Conservation (phyloP, 2,329 filamentous ascomycete genomes). For the Uncinocarpus reesii region DNA sequence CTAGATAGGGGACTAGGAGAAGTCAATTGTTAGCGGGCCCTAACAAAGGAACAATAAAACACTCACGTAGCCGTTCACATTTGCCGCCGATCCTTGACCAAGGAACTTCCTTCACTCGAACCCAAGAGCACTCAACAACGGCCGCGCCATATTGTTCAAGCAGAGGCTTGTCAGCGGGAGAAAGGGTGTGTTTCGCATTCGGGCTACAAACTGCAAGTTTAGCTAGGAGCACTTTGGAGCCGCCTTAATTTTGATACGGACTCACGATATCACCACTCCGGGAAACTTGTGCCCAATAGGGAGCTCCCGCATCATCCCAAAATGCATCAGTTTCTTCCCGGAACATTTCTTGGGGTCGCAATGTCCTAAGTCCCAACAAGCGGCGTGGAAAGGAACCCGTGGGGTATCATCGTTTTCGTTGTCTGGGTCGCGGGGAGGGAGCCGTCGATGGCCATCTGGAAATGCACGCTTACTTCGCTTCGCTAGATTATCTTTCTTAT, state of each 20-base stretch:
- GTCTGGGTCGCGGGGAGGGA: conserved; percentile 30
- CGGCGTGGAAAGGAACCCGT: conserved; percentile 64
- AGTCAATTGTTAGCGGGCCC: background rate
- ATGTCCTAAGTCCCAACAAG: conserved; percentile 95
- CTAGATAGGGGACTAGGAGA: conserved; percentile 69
- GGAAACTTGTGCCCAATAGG: conserved; percentile 83
- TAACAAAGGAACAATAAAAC: background rate
- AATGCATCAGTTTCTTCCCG: conserved; percentile 83
- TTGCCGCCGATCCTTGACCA: conserved; percentile 87
- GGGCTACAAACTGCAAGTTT: conserved; percentile 40
- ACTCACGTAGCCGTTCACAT: conserved; percentile 63
- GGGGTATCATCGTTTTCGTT: conserved; percentile 34
- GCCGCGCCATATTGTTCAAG: conserved; percentile 85
- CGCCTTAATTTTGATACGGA: conserved; percentile 6
- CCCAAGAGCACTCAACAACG: conserved; percentile 97
- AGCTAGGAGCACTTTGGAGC: conserved; percentile 1
- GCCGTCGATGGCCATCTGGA: conserved; percentile 46
- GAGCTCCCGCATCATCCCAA: conserved; percentile 87
- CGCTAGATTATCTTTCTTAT: conserved; percentile 79
- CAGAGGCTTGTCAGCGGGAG: conserved; percentile 68
- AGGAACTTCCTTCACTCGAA: conserved; percentile 78
- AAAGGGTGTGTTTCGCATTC: conserved; percentile 78
- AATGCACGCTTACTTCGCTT: conserved; percentile 62
- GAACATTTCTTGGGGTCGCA: conserved; percentile 96
- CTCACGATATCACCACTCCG: conserved; percentile 76